phyloP scores from a whole-genome alignment of 768 basidiomycete genomes.

The Phaeotremella skinneri region DNA sequence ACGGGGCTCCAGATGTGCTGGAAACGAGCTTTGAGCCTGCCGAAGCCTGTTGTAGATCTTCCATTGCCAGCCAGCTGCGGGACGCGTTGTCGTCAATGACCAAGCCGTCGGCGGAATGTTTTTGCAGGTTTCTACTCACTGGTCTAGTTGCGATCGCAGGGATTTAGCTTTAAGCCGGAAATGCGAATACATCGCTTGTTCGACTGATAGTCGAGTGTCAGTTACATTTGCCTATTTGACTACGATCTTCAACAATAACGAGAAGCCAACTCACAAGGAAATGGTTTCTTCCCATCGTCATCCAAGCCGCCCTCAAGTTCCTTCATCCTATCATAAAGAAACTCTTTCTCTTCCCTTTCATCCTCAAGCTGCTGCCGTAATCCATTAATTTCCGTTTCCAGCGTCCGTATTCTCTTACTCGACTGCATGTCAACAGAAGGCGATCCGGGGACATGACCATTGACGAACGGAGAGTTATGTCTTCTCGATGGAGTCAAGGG shows the following conservation, averaged over 20 bases:
- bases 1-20: constrained; percentile 21
- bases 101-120: too few relatives aligned
- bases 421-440: constrained; percentile 65
- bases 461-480: constrained; percentile 60
- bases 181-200: constrained; percentile 45
- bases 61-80: constrained; percentile 46
- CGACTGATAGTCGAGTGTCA: constrained; percentile 11
- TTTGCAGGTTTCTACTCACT: constrained; percentile 23
- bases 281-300: constrained; percentile 15
- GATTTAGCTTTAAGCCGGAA: constrained; percentile 44
- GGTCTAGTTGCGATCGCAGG: constrained; percentile 39
- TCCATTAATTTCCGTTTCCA: constrained; percentile 42
- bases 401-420: constrained; percentile 33
- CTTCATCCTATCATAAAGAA: constrained; percentile 29
- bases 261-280: constrained; percentile 21
- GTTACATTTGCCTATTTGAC: neutral
- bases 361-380: constrained; percentile 45
- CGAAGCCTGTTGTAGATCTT: constrained; percentile 30
- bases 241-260: neutral
- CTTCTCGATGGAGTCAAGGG: constrained; percentile 33
- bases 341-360: constrained; percentile 46
- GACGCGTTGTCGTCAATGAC: neutral
- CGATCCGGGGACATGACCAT: constrained; percentile 64
- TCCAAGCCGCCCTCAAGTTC: constrained; percentile 30
- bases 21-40: constrained; percentile 12